Evolutionary conservation across 2,329 filamentous ascomycete genomes (phyloP), one percentile per base, ranked within the genome.

Genomic region (Alternaria metachromatica): DNA sequence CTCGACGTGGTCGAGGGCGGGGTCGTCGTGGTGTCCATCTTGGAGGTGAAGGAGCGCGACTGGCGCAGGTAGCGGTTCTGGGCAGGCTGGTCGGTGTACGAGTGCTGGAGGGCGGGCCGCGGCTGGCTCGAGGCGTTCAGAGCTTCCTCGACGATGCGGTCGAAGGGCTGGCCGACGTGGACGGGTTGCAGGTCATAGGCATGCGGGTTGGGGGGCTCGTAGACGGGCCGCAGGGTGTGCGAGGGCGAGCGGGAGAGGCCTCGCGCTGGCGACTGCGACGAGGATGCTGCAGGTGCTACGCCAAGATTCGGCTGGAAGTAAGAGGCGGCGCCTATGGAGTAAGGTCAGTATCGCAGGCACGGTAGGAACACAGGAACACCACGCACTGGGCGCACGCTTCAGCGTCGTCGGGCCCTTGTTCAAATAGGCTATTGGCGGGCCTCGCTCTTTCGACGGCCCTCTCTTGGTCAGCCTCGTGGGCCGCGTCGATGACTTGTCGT

Each of bases 41-140:
- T 81, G 69, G 79, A 76, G 67, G 80, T 80, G 73, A 83, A 79
- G 73, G 80, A 82, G 66, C 80, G 78, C 58, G 79, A 80, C 72
- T 83, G 76, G 65, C 78, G 75, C 59, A 82, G 80, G 59, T 71
- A 74, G 12, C 57, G 57, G 37, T 41, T 41, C 37, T 41, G 37
- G n/a, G 30, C 44, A 6, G 37, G 69, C 64, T 76, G 74, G 55
- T 69, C 56, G 23, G 74, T 77, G 48, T 72, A 64, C 21, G 76
- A 64, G 73, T 75, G 77, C 59, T 66, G 64, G 44, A 71, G 73
- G 60, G 67, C 63, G n/a, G 76, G 75, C 49, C 73, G 74, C 56
- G 71, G 65, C 51, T 68, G 58, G 45, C 45, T 58, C 49, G 70
- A 63, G 65, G 62, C 58, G 55, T 64, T 62, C 41, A 68, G 65